Evolutionary conservation across 2,329 filamentous ascomycete species (phyloP), one percentile per base, ranked within the genome.

Genomic region (Nemania bipapillata): DNA sequence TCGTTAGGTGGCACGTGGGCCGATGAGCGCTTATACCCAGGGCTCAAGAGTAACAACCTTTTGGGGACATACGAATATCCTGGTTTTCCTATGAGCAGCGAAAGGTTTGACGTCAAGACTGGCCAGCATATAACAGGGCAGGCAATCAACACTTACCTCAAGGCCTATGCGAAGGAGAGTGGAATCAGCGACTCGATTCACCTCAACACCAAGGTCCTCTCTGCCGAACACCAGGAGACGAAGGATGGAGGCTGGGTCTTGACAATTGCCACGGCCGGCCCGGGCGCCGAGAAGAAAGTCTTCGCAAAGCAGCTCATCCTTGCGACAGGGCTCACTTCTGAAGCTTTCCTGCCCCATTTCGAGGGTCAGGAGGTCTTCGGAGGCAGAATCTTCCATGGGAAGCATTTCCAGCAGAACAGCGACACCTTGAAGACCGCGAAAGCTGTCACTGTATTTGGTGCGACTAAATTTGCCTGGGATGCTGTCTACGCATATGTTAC

Each of bases 21-120:
- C 8, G 82, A 87, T 64, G 82, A 90, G 42, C 85, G 91, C 1
- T 79, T 93, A 0, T 91, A 94, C 76, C 86, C 89, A 0, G 89
- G 87, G 1, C 83, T 95, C 56, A 91, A 89, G 74, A 89, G 87
- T 61, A 94, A 95, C 79, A 94, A 94, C 74, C 85, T 92, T 77
- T 78, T 90, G 11, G 91, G 91, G 2, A 91, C 88, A 0, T 92
- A 90, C 72, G 90, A 94, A 77, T 93, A 87, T 74, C 87, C 88
- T 0, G 92, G 93, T 73, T 92, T 92, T 68, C 90, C 91, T 20
- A 91, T 94, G 88, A 83, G 85, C 66, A 78, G 81, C 7, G 84
- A 84, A 22, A 86, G 68, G 71, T 83, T 83, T 65, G 81, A 78
- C 26, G 82, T 86, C 45, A 81, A 78, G 53, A 60, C 69, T 6